phyloP scores from a whole-genome alignment of 2,329 filamentous ascomycete species.

The Leptographium flavum region DNA sequence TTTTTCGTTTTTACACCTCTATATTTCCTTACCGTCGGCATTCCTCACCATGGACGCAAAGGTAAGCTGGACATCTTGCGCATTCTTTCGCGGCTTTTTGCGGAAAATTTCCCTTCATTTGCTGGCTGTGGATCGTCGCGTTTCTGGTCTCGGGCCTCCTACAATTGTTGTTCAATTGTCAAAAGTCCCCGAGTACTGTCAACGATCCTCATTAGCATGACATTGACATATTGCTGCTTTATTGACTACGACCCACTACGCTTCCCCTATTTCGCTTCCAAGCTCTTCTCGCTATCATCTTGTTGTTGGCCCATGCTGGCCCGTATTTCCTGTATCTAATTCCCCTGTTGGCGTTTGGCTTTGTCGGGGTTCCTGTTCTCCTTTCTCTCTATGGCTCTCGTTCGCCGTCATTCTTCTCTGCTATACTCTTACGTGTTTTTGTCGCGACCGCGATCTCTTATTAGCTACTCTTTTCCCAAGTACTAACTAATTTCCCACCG shows the following conservation, averaged over 20 bases:
- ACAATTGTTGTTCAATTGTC: not conserved
- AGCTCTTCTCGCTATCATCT: no score
- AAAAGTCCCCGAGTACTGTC: not conserved
- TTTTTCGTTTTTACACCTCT: not conserved
- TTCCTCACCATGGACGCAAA: conserved; percentile 2
- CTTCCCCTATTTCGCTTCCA: not conserved
- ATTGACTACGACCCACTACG: not conserved
- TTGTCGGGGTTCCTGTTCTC: not conserved
- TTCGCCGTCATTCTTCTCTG: not conserved
- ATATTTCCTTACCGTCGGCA: not conserved
- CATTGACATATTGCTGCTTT: not conserved
- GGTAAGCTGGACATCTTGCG: no score
- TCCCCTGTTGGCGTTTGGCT: no score
- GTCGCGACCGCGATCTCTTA: not conserved
- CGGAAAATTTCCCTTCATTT: not conserved
- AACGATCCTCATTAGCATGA: not conserved
- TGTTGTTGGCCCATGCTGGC: not conserved
- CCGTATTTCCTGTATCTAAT: not conserved
- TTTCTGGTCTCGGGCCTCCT: not conserved
- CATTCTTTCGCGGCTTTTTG: not conserved
- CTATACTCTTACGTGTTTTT: not conserved
- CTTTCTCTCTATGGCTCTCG: not conserved
- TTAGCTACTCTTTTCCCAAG: not conserved
- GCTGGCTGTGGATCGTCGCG: not conserved
- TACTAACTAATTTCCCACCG: conserved; percentile 5